Base-by-base conservation (phyloP, 169 alveolate genomes). In the Plasmodium gonderi region DNA sequence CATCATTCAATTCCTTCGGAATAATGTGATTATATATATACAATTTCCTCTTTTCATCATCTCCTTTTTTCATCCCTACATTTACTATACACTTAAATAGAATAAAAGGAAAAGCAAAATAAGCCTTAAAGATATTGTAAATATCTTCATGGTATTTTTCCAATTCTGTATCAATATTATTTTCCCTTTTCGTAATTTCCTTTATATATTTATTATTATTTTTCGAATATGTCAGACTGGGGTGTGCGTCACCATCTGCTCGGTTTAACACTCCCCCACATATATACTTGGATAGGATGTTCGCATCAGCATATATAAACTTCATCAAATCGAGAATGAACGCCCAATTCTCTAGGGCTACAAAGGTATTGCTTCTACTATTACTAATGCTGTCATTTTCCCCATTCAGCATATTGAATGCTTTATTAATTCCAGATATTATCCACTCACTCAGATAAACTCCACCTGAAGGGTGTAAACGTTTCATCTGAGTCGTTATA, bases 361-460 rank as follows among this genome's bases (percentile, higher is more conserved):
- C 72, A 3, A 23, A 36, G 40, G 6, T n/a, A 31, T 3, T 17
- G 7, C 79, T 17, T 4, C 72, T 60, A 17, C 72, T 17, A 17
- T 8, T 60, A 60, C 72, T 17, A 60, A 3, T 60, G 31, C 72
- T 42, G 9, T 11, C 47, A 68, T 29, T 17, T 11, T 20, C 9
- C 8, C 42, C 42, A 31, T 20, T 72, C 12, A 54, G 4, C n/a
- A 38, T 26, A 38, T 33, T 7, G 8, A 75, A 49, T 33, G 79
- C 45, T 87, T 36, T 87, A 33, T 76, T 87, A 75, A 74, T 38
- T 9, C 44, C 42, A 4, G 51, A n/a, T 54, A 75, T 87, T 42
- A 87, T 72, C 92, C 93, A 87, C 67, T 87, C 85, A 29, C 93
- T 75, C 2, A 51, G 64, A 29, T 87, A 87, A 31, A 75, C 2